Percentiles rank a stretch among this genome's conserved stretches.
These are phyloP conservation scores for Penicillium pancosmium DNA, from an alignment of 495 filamentous ascomycete genomes.

Conservation along the genomic window DNA sequence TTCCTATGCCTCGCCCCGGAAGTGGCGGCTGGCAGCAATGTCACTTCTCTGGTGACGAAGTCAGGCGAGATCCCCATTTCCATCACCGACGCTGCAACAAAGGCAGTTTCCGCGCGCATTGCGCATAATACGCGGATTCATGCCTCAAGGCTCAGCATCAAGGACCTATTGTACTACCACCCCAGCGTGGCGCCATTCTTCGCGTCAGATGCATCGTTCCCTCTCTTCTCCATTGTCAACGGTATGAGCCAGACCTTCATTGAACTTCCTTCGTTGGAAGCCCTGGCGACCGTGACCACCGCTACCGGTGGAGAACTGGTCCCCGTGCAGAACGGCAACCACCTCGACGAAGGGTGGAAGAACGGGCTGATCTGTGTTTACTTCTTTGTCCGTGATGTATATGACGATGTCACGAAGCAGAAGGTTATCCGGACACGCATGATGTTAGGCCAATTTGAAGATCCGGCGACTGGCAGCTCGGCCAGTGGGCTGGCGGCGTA, in stretches of 20 bases:
- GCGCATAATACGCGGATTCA: slow-evolving; percentile 72
- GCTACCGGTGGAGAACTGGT: slow-evolving; percentile 29
- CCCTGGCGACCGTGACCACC: slow-evolving; percentile 33
- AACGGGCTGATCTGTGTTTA: slow-evolving; percentile 55
- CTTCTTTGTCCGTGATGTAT: slow-evolving; percentile 56
- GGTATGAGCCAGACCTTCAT: slow-evolving; percentile 73
- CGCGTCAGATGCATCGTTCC: slow-evolving; percentile 21
- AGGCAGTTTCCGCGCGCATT: slow-evolving; percentile 55
- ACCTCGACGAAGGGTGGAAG: slow-evolving; percentile 64
- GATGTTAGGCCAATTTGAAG: slow-evolving; percentile 61
- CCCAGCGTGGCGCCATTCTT: slow-evolving; percentile 32
- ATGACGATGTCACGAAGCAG: slow-evolving; percentile 29
- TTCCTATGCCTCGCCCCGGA: slow-evolving; percentile 40
- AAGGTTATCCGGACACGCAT: slow-evolving; percentile 44
- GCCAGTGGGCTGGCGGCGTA: slow-evolving; percentile 61
- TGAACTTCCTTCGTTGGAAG: slow-evolving; percentile 48
- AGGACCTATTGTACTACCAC: slow-evolving; percentile 37
- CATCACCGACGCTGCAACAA: slow-evolving; percentile 22
- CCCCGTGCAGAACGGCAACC: slow-evolving; percentile 8
- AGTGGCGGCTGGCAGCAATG: slow-evolving; percentile 21
- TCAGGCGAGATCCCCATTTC: slow-evolving; percentile 61
- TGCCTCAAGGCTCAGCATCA: slow-evolving; percentile 26
- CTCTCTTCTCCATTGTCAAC: slow-evolving; percentile 43
- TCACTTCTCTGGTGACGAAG: slow-evolving; percentile 56
- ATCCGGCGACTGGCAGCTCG: slow-evolving; percentile 72